Base-by-base conservation (phyloP, 495 filamentous ascomycete genomes). In the Penicillium longicatenatum region DNA sequence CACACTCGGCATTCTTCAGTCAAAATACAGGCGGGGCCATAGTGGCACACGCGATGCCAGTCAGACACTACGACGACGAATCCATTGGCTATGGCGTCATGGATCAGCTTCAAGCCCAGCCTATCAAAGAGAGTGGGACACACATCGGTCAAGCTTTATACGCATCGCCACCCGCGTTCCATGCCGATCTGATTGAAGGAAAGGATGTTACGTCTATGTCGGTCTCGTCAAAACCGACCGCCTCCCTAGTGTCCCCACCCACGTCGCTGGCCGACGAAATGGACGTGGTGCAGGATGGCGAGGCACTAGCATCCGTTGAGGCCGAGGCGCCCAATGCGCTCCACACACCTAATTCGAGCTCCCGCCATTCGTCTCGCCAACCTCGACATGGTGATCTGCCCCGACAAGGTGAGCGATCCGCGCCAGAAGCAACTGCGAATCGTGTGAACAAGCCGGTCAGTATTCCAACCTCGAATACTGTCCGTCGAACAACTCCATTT, bases 221-320 rank as follows among this genome's bases (percentile, higher is more conserved):
- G 43, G 63, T 72, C 26, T 64, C 67, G 1, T 65, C 74, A 1
- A 67, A 78, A 46, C 74, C 74, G 8, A 65, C 74, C 22, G 73
- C 70, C 30, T 76, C 79, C 3, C 59, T 83, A 43, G 79, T 82
- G 10, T 83, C 80, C 0, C 80, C 80, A 22, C 80, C 80, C 1
- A 81, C 78, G 42, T 83, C 80, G 22, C 70, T 79, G 50, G 75
- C 69, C 20, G 79, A 79, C 55, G 78, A 81, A 54, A 74, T 67
- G 54, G 78, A 79, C 52, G 66, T 72, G 31, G 61, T 66, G 29
- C 70, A 72, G 11, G 69, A 78, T 20, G 62, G 67, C 0, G 69
- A 74, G 54, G 58, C 61, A 12, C 59, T 63, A 21, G 55, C 58
- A 6, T 70, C 74, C 57, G 70, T 70, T 6, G 76, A 79, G 47